A percentile compares a stretch with the other conserved stretches of the same genome.
Evolutionary conservation across 1,284 basidiomycete genomes (phyloP).

Genomic region (Sporisorium scitamineum): DNA sequence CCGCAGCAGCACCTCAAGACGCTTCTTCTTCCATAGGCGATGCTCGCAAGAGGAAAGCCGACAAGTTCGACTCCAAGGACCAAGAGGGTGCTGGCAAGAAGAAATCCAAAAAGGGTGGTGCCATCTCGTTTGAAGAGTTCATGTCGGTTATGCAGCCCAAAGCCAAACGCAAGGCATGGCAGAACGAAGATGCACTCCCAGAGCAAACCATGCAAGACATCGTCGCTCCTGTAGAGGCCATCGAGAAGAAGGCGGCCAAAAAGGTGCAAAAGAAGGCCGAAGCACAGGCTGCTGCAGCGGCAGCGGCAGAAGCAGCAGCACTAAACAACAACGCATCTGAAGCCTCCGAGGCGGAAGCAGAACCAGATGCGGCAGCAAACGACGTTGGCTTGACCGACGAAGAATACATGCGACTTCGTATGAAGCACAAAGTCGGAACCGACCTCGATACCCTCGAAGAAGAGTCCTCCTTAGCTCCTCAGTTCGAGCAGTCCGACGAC

Average conservation of each 20-base stretch:
- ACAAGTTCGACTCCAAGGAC: slow-evolving; percentile 10
- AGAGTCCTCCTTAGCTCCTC: slow-evolving; percentile 19
- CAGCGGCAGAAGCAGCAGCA: slow-evolving; percentile 6
- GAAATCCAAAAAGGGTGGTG: slow-evolving; percentile 33
- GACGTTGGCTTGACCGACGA: slow-evolving; percentile 66
- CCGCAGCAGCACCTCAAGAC: slow-evolving; percentile 9
- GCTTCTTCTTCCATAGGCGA: slow-evolving; percentile 12
- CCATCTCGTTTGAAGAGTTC: slow-evolving; percentile 66
- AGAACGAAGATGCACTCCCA: slow-evolving; percentile 59
- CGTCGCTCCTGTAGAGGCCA: slow-evolving; percentile 17
- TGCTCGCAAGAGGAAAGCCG: slow-evolving; percentile 22
- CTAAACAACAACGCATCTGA: slow-evolving; percentile 1
- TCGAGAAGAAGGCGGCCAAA: slow-evolving; percentile 41
- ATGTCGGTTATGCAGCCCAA: slow-evolving; percentile 66
- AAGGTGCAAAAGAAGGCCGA: slow-evolving; percentile 37
- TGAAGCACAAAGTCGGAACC: slow-evolving; percentile 67
- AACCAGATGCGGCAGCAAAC: slow-evolving; percentile 51
- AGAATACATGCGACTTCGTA: slow-evolving; percentile 70
- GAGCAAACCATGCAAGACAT: slow-evolving; percentile 41
- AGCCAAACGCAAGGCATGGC: slow-evolving; percentile 64
- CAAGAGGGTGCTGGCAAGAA: slow-evolving; percentile 17
- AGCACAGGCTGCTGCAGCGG: slow-evolving; percentile 15
- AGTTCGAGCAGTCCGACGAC: slow-evolving; percentile 65
- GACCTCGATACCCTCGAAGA: slow-evolving; percentile 46
- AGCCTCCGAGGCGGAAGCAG: slow-evolving; percentile 33